Percentiles rank a stretch among this genome's conserved stretches.
phyloP scores from a whole-genome alignment of 1,139 yeast species.

The Taphrina pruni region DNA sequence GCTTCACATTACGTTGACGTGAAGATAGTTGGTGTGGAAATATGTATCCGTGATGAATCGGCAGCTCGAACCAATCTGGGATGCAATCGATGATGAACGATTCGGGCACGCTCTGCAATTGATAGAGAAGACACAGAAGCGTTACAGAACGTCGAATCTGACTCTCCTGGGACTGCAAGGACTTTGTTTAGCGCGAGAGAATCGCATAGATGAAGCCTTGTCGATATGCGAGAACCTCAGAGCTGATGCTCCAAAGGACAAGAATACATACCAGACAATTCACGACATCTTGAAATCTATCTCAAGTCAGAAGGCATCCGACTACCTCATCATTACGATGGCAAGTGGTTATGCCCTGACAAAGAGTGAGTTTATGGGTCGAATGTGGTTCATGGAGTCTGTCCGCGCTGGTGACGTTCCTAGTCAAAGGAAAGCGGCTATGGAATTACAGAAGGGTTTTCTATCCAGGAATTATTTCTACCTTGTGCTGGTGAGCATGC shows the following conservation, averaged over 20 bases:
- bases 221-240: conserved; percentile 17
- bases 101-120: conserved; percentile 26
- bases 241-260: conserved; percentile 1
- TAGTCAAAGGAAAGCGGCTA: conserved; percentile 34
- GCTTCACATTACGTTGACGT: too few relatives aligned
- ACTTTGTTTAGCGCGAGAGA: conserved; percentile 16
- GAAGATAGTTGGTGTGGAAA: background rate
- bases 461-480: conserved; percentile 37
- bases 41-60: conserved; percentile 7
- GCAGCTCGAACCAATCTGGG: conserved; percentile 31
- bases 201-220: conserved; percentile 9
- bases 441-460: conserved; percentile 40
- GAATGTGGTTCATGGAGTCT: conserved; percentile 33
- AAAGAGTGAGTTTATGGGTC: conserved; percentile 29
- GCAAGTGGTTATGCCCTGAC: conserved; percentile 6
- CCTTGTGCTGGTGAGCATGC: conserved; percentile 37
- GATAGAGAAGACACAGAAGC: conserved; percentile 23
- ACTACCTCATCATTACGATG: conserved; percentile 21
- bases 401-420: conserved; percentile 30
- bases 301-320: background rate
- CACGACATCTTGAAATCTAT: conserved; percentile 18
- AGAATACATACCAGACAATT: conserved; percentile 32
- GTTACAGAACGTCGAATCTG: conserved; percentile 21
- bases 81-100: conserved; percentile 33
- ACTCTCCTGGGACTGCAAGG: conserved; percentile 25